Base-by-base conservation (phyloP, 1,284 basidiomycete species). In the Tremellales sp. region DNA sequence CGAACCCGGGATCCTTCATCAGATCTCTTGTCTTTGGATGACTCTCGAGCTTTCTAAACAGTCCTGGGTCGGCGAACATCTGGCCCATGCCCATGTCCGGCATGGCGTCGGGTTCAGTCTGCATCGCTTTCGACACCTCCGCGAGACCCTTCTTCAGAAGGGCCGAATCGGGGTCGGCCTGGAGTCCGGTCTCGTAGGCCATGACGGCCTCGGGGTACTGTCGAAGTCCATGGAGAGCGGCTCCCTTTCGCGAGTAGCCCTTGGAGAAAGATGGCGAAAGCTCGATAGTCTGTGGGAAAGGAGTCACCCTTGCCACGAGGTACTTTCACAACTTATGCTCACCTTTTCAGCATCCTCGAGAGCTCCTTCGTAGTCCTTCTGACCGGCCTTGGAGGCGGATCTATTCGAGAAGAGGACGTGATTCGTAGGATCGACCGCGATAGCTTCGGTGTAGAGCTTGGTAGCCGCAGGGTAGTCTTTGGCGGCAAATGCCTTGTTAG, bases 361-460 rank as follows among this genome's bases (percentile, higher is more conserved):
- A 14, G 93, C 93, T 9, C 78, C 79, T 38, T 73, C 67, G 77
- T 83, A 97, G 45, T 86, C 75, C 60, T 80, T 85, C 76, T 89
- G 85, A 16, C 90, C 90, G 14, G 85, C 81, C 66, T 90, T 82
- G 25, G 88, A 87, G 14, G 92, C 93, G 58, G 88, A 92, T 48
- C 93, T 81, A 71, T 97, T 97, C 5, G 91, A 95, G 75, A 81
- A 97, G 18, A 97, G 78, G 44, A 97, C 91, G 68, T 89, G 86
- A 66, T 92, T 90, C 35, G 75, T 76, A 2, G 85, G 76, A 74
- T 97, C 89, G 61, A 93, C 68, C 35, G 80, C 83, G 68, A 97
- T 87, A 18, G 89, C 93, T 60, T 93, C 81, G 4, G 85, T 81
- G 77, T 95, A 97, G 41, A 77, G 71, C 48, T 76, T 74, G 53